Evolutionary conservation across 352 stramenopile species (phyloP), one percentile per base, ranked within the genome.

Genomic region (Globisporangium viniferum): DNA sequence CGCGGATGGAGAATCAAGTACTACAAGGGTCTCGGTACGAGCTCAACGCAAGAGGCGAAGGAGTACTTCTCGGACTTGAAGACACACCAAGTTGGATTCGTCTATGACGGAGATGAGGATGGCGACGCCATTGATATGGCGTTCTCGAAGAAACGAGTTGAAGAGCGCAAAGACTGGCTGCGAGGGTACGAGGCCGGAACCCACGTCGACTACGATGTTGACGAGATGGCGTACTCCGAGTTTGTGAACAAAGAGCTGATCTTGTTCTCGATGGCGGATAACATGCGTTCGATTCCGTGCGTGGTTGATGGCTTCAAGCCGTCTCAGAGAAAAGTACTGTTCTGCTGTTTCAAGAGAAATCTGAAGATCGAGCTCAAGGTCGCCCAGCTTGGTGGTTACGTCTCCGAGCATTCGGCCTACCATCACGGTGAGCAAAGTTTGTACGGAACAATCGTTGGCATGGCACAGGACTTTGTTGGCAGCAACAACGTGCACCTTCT

Each of bases 1-100:
- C 96, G 93, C 61, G 91, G 94, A 31, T 99, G 94, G 91, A 89
- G 89, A 36, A 97, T 99, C 66, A 99, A 99, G 90, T 99, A 99
- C 79, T 99, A 99, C 83, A 99, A 99, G 90, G 97, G 97, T 97
- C 88, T 99, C 27, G 97, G 97, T 86, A 99, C 97, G n/a, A 99
- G 92, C 80, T 99, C 96, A 15, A 75, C 93, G 27, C 78, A 92
- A 24, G 97, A 99, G 74, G 97, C 97, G 6, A 99, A 98, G 72
- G 95, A 98, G 65, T 99, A 99, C 74, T 99, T 99, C 64, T 90
- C 90, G 12, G 91, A 98, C 61, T 86, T 99, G 58, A 75, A 91
- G 60, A 91, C 89, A 14, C 96, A 99, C 67, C 84, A 98, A 64
- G 97, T 98, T 57, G 90, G 88, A 8, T 99, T 99, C 67, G 78